Conservation (phyloP, 352 stramenopile genomes). For the Pythium phragmitis region DNA sequence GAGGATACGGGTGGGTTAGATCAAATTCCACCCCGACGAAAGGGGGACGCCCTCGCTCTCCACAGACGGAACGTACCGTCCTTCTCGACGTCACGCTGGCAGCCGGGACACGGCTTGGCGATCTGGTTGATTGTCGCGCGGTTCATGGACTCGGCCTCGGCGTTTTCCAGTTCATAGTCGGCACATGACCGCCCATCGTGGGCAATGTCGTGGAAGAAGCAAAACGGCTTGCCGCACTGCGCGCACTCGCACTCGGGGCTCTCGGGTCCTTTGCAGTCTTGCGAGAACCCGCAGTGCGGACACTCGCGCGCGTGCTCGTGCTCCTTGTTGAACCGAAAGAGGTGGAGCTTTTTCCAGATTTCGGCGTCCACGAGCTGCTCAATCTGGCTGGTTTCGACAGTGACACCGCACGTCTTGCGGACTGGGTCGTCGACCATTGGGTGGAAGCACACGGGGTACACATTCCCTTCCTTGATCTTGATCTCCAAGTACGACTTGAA, state of each 20-base stretch:
- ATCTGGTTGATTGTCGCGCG: conserved; percentile 20
- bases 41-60: too few species aligned
- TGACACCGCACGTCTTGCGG: conserved; percentile 4
- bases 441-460: conserved; percentile 70
- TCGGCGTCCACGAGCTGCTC: not conserved
- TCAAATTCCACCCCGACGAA: too few species aligned
- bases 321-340: conserved; percentile 19
- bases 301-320: conserved; percentile 12
- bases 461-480: conserved; percentile 66
- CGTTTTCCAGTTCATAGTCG: conserved; percentile 12
- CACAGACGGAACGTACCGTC: conserved; percentile 10
- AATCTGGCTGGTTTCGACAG: not conserved
- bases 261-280: not conserved
- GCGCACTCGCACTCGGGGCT: not conserved
- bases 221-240: conserved; percentile 1
- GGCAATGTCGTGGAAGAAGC: not conserved
- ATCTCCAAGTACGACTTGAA: conserved; percentile 60
- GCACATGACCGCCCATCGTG: conserved; percentile 1
- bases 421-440: conserved; percentile 1
- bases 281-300: conserved; percentile 7
- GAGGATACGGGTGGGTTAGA: not conserved
- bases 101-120: conserved; percentile 18
- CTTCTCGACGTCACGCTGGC: conserved; percentile 23
- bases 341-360: conserved; percentile 4
- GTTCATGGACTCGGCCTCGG: conserved; percentile 6